Evolutionary conservation across 352 stramenopile species (phyloP).

Genomic region (Blastocystis sp.): DNA sequence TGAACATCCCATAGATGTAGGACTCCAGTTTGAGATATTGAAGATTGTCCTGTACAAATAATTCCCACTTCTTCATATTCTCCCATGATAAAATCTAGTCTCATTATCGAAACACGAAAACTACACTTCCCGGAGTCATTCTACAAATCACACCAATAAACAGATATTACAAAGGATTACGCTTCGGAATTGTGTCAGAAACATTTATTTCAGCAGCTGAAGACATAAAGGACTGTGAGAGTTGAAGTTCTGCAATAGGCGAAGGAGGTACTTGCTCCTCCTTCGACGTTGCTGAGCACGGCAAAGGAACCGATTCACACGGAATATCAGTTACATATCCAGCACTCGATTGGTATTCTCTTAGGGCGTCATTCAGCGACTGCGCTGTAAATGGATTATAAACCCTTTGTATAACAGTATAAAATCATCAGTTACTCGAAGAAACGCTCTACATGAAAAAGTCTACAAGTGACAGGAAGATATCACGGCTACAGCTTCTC

Average conservation of each 20-base stretch:
- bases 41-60: not conserved
- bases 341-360: not conserved
- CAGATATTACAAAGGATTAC: not conserved
- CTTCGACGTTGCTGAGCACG: not conserved
- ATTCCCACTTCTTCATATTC: constrained; percentile 29
- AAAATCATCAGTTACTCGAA: not conserved
- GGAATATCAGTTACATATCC: not conserved
- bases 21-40: constrained; percentile 15
- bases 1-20: not conserved
- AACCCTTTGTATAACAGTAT: not conserved
- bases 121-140: constrained; percentile 52
- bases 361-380: not conserved
- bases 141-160: not conserved
- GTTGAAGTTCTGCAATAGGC: not conserved
- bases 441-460: constrained; percentile 28
- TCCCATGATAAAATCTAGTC: constrained; percentile 53
- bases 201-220: not conserved
- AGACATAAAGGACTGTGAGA: not conserved
- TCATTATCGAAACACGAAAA: not conserved
- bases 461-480: not conserved
- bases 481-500: not conserved
- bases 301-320: not conserved
- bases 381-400: constrained; percentile 41
- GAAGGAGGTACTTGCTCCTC: not conserved
- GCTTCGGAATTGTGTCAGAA: not conserved